Evolutionary conservation across 2,329 filamentous ascomycete species (phyloP), one percentile per base, ranked within the genome.

Genomic region (Ophiostoma ips): DNA sequence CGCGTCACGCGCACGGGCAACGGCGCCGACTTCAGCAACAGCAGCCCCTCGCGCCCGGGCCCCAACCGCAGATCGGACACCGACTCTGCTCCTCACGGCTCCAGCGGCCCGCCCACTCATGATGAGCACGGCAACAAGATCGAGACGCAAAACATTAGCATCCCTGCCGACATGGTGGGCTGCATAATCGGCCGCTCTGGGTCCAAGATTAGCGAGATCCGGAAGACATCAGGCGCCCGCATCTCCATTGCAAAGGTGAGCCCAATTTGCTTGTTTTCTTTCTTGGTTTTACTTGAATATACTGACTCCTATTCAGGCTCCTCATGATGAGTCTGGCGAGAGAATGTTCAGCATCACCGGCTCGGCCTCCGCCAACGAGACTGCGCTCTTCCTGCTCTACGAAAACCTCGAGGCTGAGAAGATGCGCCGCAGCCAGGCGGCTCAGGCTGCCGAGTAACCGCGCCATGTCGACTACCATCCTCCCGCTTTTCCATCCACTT

Each of bases 341-440:
- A 83, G 92, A 61, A 98, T 98, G 92, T 98, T 98, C 72, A 98
- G 92, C 62, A 98, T 98, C 65, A 95, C 94, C 77, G 92, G 92
- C 58, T 94, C 86, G 54, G 83, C 87, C 53, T 84, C 83, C 69
- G 87, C 88, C 56, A 98, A 98, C 61, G 92, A 98, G 70, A 90
- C 88, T 59, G 92, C 92, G 5, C 75, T 98, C 28, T 95, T 95
- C 68, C 81, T 98, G 49, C 75, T 98, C 56, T 98, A 98, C 66
- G 92, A 98, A 75, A 98, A 98, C 68, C 79, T 98, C 48, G 92
- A 98, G 71, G 90, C 89, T 15, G 92, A 98, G 74, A 98, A 98
- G 79, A 94, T 94, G 81, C 87, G 92, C 61, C 87, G 92, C 65
- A 94, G 87, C 73, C 84, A 46, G 44, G 77, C 81, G 10, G 55